Base-by-base conservation (phyloP, 2,329 filamentous ascomycete genomes). In the Ceratocystis ficicola region DNA sequence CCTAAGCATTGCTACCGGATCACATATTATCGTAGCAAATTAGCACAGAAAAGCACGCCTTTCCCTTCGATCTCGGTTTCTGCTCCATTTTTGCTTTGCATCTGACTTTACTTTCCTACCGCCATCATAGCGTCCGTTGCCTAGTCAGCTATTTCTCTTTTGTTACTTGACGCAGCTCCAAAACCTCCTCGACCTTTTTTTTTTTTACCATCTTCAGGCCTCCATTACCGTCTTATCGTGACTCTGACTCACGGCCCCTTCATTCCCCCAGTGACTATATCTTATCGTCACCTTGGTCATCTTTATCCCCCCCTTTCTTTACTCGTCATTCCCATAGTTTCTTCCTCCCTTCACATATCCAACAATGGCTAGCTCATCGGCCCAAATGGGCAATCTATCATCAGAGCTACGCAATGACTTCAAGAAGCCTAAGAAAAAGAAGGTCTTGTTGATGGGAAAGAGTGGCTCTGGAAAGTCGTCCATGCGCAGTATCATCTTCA, bases 401-500 rank as follows among this genome's bases (percentile, higher is more conserved):
- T 46, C 67, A 25, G 67, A 68, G 28, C 46, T 62, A 36, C 64
- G 67, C 62, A 78, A 72, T 70, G 81, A 83, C 73, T 77, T 84
- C 69, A 84, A 83, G 76, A 87, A 86, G 71, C 83, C 83, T 72
- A 89, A 90, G 80, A 92, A 92, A 81, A 90, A 89, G 79, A 92
- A 92, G 81, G 88, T 92, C 63, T 80, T 92, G 62, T 79, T 92
- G 69, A 92, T 92, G 94, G 94, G 94, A 71, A 96, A 96, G 79
- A 95, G 90, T 69, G 94, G 94, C 65, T 96, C 93, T 0, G 94
- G 94, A 65, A 99, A 99, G 77, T 96, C 92, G 52, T 96, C 91
- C 66, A 99, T 99, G 94, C 85, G 94, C 69, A 94, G 89, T 73
- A 97, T 99, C 73, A 96, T 99, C 75, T 99, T 99, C 77, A 96